Evolutionary conservation across 176 grass and related monocot genomes (phyloP), one percentile per base, ranked within the genome.

Genomic region (Oryza meyeriana): DNA sequence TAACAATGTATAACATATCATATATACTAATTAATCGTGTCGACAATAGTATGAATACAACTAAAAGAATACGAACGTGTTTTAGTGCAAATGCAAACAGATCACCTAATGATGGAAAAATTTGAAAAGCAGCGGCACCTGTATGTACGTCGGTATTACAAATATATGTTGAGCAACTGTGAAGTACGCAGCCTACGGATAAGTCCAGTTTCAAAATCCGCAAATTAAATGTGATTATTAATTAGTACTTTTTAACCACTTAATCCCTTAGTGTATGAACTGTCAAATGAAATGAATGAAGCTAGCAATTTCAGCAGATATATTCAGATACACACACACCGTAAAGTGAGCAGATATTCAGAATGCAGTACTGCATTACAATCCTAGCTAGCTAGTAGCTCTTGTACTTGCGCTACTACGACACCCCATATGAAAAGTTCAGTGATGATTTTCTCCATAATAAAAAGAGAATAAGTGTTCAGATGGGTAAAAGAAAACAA

Each of bases 401-500:
- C 22, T 55, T 58, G 55, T 81, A 34, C 29, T 25, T 17, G 34
- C 10, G 77, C 6, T 68, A 38, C 36, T 44, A 2, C 6, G 45
- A 9, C n/a, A 62, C 8, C 64, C 32, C 77, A 68, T 1, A 39
- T 66, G 5, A 66, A 38, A 83, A 74, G 29, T 24, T 40, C 16
- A 34, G 2, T 30, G 31, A 59, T 24, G 24, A 48, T 63, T 79
- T 50, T 73, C 4, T 79, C 44, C 13, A 68, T 65, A 83, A 64
- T 31, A 71, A 32, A 24, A 24, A 64, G 29, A 57, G 57, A 61
- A 48, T 8, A 33, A 35, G 50, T 74, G 24, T 26, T 16, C 65
- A 74, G 29, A 74, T 27, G 36, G 29, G 28, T 32, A 57, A 86
- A 62, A 63, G 79, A 82, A 86, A 69, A n/a, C n/a, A n/a, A n/a